Conservation (phyloP, 345 rosid species). For the Hevea brasiliensis region DNA sequence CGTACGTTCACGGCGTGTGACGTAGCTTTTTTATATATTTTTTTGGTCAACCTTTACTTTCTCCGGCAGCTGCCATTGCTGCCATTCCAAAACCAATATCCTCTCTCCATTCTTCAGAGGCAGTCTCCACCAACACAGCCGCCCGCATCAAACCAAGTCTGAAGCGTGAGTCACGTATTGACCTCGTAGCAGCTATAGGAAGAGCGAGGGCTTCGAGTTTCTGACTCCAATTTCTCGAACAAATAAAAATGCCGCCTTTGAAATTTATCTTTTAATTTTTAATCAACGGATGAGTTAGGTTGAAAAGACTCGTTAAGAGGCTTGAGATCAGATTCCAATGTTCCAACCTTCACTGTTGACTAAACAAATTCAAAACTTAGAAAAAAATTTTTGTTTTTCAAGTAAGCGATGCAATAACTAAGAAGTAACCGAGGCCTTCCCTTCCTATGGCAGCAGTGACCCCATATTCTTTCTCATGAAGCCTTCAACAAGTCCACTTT, state of each 20-base stretch:
- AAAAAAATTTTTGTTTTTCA: not conserved
- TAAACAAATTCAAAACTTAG: not conserved
- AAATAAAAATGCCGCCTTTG: too few species aligned
- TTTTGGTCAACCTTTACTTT: slow-evolving; percentile 18
- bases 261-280: not conserved
- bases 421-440: slow-evolving; percentile 19
- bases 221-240: slow-evolving; percentile 2
- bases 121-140: too few species aligned
- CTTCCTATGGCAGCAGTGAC: slow-evolving; percentile 14
- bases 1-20: slow-evolving; percentile 19
- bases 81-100: not conserved
- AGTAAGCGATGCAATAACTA: slow-evolving; percentile 31
- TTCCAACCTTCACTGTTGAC: slow-evolving; percentile 16
- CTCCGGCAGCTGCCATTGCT: not conserved
- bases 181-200: not conserved
- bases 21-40: too few species aligned
- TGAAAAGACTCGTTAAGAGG: too few species aligned
- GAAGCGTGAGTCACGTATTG: slow-evolving; percentile 7
- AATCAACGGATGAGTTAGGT: not conserved
- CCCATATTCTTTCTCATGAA: slow-evolving; percentile 24
- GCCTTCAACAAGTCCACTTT: not conserved
- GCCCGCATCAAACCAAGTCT: too few species aligned
- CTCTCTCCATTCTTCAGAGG: too few species aligned
- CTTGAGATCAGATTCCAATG: not conserved
- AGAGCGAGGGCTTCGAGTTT: slow-evolving; percentile 3